Base-by-base conservation (phyloP, 169 alveolate genomes). In the Condylostoma magnum region DNA sequence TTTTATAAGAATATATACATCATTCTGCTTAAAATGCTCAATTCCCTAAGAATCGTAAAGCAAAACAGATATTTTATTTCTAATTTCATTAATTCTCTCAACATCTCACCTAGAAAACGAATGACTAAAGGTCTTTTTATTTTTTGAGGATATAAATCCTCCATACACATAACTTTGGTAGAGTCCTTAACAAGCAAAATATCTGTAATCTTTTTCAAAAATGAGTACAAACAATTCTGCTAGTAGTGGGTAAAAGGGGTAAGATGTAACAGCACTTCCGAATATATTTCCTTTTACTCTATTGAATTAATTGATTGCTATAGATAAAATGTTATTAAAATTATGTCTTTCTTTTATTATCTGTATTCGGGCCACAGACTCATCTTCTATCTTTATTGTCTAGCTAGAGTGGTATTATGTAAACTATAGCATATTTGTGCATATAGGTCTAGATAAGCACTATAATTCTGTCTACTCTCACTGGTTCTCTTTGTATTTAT, bases 31-130 rank as follows among this genome's bases (percentile, higher is more conserved):
- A n/a, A n/a, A n/a, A n/a, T n/a, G n/a, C n/a, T n/a, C n/a, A n/a
- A n/a, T n/a, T n/a, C n/a, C n/a, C n/a, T n/a, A n/a, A n/a, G n/a
- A n/a, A n/a, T n/a, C n/a, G n/a, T n/a, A n/a, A n/a, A n/a, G n/a
- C n/a, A n/a, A n/a, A n/a, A n/a, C 71, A n/a, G 71, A 60, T n/a
- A 60, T 60, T n/a, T 60, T 55, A 8, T 4, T 12, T 15, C 71
- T 33, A 1, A 60, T 41, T 15, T 60, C 71, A 60, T 60, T 60
- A 18, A 60, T 60, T 18, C 43, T 55, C 20, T 60, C 56, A n/a
- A 60, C 37, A 41, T 60, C 71, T 27, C 43, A 38, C 27, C 71
- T 55, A 12, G 56, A n/a, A 27, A 60, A 60, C 1, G 58, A 38
- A 41, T 36, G 28, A n/a, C n/a, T 60, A 27, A 60, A 60, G 34